Conservation (phyloP, 2,329 filamentous ascomycete genomes). For the Pseudogymnoascus sp. region DNA sequence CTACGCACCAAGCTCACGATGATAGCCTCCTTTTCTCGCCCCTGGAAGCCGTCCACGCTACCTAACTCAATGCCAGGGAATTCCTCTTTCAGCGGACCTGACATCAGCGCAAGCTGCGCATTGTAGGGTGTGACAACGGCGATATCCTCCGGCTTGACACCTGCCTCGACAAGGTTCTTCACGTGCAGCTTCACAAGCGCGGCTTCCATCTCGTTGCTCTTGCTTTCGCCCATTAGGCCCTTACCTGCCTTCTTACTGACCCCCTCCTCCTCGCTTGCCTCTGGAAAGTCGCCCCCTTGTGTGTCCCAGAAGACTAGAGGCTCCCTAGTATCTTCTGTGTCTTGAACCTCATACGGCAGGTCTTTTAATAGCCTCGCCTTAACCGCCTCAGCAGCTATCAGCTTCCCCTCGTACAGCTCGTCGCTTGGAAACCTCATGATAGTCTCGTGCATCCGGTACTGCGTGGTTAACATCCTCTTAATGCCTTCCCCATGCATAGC, state of each 20-base stretch:
- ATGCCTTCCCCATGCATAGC: conserved; percentile 71
- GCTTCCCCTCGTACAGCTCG: conserved; percentile 73
- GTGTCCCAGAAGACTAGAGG: conserved; percentile 93
- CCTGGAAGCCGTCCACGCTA: conserved; percentile 95
- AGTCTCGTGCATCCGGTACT: conserved; percentile 94
- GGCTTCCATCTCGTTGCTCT: conserved; percentile 89
- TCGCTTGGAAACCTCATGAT: conserved; percentile 95
- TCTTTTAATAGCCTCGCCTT: conserved; percentile 67
- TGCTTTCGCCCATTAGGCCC: conserved; percentile 60
- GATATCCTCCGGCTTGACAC: conserved; percentile 75
- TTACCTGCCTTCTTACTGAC: conserved; percentile 39
- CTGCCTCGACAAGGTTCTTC: conserved; percentile 63
- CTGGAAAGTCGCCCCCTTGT: conserved; percentile 85
- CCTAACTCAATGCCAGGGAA: conserved; percentile 88
- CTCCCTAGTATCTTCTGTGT: conserved; percentile 79
- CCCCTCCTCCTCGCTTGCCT: conserved; percentile 69
- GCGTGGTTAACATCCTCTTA: conserved; percentile 91
- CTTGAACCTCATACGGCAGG: conserved; percentile 66
- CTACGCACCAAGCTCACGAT: conserved; percentile 91
- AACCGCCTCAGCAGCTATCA: conserved; percentile 75
- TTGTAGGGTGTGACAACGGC: conserved; percentile 96
- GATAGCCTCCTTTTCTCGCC: conserved; percentile 91
- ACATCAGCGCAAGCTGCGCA: conserved; percentile 71
- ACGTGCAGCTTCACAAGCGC: conserved; percentile 74
- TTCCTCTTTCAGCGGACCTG: conserved; percentile 65